These are phyloP conservation scores for Candida verbasci DNA, from an alignment of 805 yeast species.

Conservation along the genomic window DNA sequence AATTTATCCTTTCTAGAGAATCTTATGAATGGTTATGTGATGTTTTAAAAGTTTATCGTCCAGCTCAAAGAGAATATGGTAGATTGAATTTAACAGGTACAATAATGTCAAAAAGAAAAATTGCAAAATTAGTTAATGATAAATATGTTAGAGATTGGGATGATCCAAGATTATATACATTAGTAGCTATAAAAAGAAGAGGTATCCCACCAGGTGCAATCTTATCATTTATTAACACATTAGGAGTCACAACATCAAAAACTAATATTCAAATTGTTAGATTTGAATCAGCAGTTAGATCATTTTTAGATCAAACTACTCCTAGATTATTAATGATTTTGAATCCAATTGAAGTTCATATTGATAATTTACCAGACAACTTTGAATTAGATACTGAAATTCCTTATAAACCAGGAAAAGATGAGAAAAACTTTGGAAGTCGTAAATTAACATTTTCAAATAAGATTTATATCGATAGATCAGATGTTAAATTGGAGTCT, in stretches of 20 bases:
- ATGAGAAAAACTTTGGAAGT: slow-evolving; percentile 49
- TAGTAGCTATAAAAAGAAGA: slow-evolving; percentile 92
- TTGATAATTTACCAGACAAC: slow-evolving; percentile 78
- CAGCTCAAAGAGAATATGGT: slow-evolving; percentile 98
- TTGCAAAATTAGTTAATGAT: slow-evolving; percentile 84
- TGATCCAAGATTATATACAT: slow-evolving; percentile 93
- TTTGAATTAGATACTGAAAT: slow-evolving; percentile 65
- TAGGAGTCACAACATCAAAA: slow-evolving; percentile 94
- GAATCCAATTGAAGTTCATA: slow-evolving; percentile 77
- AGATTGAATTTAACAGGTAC: slow-evolving; percentile 94
- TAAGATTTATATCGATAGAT: slow-evolving; percentile 76
- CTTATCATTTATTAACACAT: slow-evolving; percentile 83
- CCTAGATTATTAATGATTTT: slow-evolving; percentile 93
- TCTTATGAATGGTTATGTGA: slow-evolving; percentile 99
- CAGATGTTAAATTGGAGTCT: slow-evolving; percentile 65
- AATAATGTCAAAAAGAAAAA: slow-evolving; percentile 90
- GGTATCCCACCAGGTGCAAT: slow-evolving; percentile 99
- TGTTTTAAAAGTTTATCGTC: slow-evolving; percentile 89
- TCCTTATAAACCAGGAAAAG: slow-evolving; percentile 84
- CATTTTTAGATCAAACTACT: slow-evolving; percentile 81
- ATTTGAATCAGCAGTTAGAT: slow-evolving; percentile 85
- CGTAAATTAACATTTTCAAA: slow-evolving; percentile 74
- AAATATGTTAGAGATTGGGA: slow-evolving; percentile 92
- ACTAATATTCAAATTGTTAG: slow-evolving; percentile 87
- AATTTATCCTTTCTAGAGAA: slow-evolving; percentile 86